Evolutionary conservation across 2,329 filamentous ascomycete species (phyloP).

Genomic region (Trichoderma hamatum): DNA sequence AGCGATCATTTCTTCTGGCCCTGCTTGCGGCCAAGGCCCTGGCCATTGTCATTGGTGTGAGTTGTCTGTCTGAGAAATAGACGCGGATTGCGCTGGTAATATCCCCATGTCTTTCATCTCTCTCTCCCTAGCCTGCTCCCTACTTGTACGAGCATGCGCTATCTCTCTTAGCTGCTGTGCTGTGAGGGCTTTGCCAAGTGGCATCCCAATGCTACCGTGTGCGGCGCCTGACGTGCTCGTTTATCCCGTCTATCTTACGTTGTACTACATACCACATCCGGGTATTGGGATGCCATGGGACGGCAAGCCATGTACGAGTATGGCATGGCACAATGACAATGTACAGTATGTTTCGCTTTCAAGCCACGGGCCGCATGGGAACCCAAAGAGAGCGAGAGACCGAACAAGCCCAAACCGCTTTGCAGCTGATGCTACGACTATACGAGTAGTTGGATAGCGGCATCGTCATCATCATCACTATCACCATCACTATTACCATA

Average conservation of each 20-base stretch:
- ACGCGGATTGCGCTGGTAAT: slow-evolving; percentile 24
- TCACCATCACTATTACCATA: background rate
- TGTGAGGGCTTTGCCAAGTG: slow-evolving; percentile 1
- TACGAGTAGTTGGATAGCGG: background rate
- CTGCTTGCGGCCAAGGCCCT: slow-evolving; percentile 5
- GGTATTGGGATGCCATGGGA: background rate
- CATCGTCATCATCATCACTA: background rate
- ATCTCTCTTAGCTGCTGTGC: slow-evolving; percentile 1
- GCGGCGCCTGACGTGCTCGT: slow-evolving; percentile 18
- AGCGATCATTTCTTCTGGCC: slow-evolving; percentile 2
- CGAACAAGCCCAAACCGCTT: slow-evolving; percentile 7
- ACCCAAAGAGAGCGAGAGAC: slow-evolving; percentile 3
- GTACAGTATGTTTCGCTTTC: background rate
- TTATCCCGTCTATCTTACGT: slow-evolving; percentile 16
- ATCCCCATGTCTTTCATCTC: slow-evolving; percentile 1
- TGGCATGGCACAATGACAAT: background rate
- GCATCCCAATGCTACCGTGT: slow-evolving; percentile 22
- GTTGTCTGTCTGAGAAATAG: slow-evolving; percentile 16
- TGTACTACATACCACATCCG: background rate
- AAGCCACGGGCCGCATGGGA: slow-evolving; percentile 9
- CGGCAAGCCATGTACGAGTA: no score
- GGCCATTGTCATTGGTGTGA: slow-evolving; percentile 16
- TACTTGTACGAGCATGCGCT: background rate
- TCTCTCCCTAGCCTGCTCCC: slow-evolving; percentile 8
- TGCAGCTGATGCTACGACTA: background rate